Percentiles rank a stretch among this genome's conserved stretches.
phyloP scores from a whole-genome alignment of 2,329 filamentous ascomycete species.

The Aschersonia sp. region DNA sequence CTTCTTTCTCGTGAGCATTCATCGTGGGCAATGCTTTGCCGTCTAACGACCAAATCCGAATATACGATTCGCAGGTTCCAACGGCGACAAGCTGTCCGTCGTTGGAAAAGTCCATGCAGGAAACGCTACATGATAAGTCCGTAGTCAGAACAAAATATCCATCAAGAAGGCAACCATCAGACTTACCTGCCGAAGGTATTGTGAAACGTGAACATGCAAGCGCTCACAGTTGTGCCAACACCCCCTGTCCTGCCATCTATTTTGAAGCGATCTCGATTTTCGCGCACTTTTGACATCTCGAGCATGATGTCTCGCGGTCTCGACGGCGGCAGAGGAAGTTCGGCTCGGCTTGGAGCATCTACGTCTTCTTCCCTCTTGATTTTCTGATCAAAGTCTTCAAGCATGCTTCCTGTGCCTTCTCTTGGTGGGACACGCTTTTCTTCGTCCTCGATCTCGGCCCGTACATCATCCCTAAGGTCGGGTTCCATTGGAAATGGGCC shows the following conservation, averaged over 20 bases:
- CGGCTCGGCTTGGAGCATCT: constrained; percentile 64
- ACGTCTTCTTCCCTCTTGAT: constrained; percentile 82
- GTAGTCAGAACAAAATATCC: neutral
- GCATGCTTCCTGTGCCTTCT: constrained; percentile 55
- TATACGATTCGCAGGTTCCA: constrained; percentile 88
- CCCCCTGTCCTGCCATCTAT: constrained; percentile 77
- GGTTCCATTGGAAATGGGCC: constrained; percentile 74
- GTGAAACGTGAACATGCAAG: constrained; percentile 98
- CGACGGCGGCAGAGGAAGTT: constrained; percentile 77
- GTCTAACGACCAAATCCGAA: constrained; percentile 85
- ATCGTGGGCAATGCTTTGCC: constrained; percentile 65
- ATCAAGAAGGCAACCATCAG: neutral
- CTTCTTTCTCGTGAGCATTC: constrained; percentile 40
- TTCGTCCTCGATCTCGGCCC: constrained; percentile 74
- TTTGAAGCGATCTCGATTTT: constrained; percentile 82
- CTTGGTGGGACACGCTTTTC: constrained; percentile 63
- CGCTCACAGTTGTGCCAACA: constrained; percentile 67
- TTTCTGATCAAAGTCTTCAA: constrained; percentile 79
- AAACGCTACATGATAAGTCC: constrained; percentile 42
- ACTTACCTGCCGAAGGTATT: constrained; percentile 81
- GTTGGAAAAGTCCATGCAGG: constrained; percentile 91
- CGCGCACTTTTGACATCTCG: constrained; percentile 86
- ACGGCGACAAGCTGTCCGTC: constrained; percentile 78
- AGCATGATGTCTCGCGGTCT: constrained; percentile 81
- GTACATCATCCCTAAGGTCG: constrained; percentile 71